Base-by-base conservation (phyloP, 805 yeast species). In the Wickerhamiella cacticola region DNA sequence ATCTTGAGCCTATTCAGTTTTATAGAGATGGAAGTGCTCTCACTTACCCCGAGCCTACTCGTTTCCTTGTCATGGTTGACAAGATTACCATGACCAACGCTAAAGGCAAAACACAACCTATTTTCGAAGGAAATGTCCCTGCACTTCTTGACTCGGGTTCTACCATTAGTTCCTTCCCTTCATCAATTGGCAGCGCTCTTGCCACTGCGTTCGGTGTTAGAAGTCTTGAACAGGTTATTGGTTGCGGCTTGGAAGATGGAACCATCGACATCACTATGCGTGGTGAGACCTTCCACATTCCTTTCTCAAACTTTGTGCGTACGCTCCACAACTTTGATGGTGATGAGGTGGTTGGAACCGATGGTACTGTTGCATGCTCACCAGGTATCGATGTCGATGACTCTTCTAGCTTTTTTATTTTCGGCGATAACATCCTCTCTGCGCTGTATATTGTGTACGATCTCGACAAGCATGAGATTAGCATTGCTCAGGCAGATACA, bases 371-470 rank as follows among this genome's bases (percentile, higher is more conserved):
- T 24, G 43, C 18, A 21, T 46, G 46, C 41, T 29, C 39, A 4
- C 39, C 34, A 23, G 43, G 42, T 15, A n/a, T 23, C 25, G 38
- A 43, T 24, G 33, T 26, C 12, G 46, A 43, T 24, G 39, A 28
- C 5, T 12, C 58, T 19, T 19, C 47, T 2, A 31, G 13, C 19
- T 46, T 49, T 18, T 21, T 49, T 18, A 23, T 39, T 21, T 62
- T 81, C 35, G 87, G 87, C 15, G 84, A 79, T 59, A 72, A 71
- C 50, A 65, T 80, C 52, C 63, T 81, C 51, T 68, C 80, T 48
- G 70, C 72, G 41, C 75, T 78, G 35, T 81, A 80, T 60, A 65
- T 75, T 21, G 84, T 79, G 9, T 78, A 73, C 61, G 82, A 81
- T 59, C 63, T 79, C 50, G 80, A 76, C 19, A 71, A 69, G 53